Evolutionary conservation across 345 rosid species (phyloP).

Genomic region (Pugionium cornutum): DNA sequence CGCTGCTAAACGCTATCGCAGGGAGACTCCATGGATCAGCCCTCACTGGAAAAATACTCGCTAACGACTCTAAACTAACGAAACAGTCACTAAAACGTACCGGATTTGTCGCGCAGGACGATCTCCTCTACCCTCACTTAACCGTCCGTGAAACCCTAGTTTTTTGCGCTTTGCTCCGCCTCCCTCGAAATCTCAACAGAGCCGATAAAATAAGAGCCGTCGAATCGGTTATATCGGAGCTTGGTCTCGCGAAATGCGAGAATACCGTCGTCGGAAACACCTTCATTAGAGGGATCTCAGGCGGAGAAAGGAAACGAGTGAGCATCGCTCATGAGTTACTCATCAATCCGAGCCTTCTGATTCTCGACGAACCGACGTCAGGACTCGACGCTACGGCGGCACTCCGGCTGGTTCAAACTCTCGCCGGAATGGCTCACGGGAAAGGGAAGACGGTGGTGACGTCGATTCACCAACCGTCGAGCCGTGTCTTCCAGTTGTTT

Average conservation of each 20-base stretch:
- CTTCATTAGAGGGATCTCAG: conserved; percentile 82
- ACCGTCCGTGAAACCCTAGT: conserved; percentile 88
- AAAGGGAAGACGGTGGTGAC: conserved; percentile 81
- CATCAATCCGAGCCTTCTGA: conserved; percentile 74
- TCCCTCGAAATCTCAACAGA: conserved; percentile 51
- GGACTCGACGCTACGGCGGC: conserved; percentile 95
- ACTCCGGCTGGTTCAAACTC: conserved; percentile 57
- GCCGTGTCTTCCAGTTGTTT: conserved; percentile 85
- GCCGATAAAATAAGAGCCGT: conserved; percentile 58
- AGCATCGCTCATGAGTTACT: conserved; percentile 91
- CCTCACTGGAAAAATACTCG: conserved; percentile 68
- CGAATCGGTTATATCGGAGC: conserved; percentile 66
- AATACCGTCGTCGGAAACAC: conserved; percentile 87
- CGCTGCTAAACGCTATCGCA: conserved; percentile 70
- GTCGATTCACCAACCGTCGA: conserved; percentile 94
- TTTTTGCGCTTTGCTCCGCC: conserved; percentile 74
- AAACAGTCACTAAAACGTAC: conserved; percentile 62
- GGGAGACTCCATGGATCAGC: conserved; percentile 65
- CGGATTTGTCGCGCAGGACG: conserved; percentile 92
- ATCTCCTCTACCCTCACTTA: conserved; percentile 88
- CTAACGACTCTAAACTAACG: conserved; percentile 51
- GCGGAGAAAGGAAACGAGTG: conserved; percentile 92
- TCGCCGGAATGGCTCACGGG: conserved; percentile 54
- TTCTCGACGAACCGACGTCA: conserved; percentile 92
- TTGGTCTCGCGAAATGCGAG: conserved; percentile 74